Base-by-base conservation (phyloP, 768 basidiomycete genomes). In the Podaxis mareebaensis region DNA sequence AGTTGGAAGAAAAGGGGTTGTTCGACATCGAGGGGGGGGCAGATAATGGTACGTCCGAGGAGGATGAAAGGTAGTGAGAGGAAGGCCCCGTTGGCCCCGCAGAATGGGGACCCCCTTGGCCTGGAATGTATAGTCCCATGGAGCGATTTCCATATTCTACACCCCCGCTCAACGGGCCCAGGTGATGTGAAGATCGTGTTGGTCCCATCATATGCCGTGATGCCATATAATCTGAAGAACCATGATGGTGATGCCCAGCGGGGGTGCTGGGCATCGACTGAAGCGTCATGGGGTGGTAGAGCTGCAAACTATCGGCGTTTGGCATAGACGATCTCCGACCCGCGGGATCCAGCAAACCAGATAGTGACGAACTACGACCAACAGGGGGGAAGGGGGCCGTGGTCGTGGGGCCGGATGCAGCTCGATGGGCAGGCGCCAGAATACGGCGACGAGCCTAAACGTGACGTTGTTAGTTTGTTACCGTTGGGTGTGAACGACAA, bases 211-310 rank as follows among this genome's bases (percentile, higher is more conserved):
- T 77, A 70, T 80, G 78, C 64, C 83, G 81, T 58, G 76, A 77
- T 28, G 76, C 72, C 40, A 70, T 67, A 65, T 84, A 84, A 4
- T 83, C 82, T 17, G 78, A 72, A 69, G 63, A 75, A 56, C 61
- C 61, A 57, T 68, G 73, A 65, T 79, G 77, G 67, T 80, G 77
- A 63, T 78, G 75, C 59, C 73, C 74, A 58, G 67, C 68, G 57
- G 71, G 71, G 49, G 72, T 72, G 67, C 72, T 75, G 46, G 81
- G 80, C 72, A 83, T 76, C 24, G 87, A 85, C 72, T 90, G 90
- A 24, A 92, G 82, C 7, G 88, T 85, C 84, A 92, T 86, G 12
- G 91, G 91, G 68, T 90, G 89, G 72, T 91, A 92, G 44, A 93
- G 79, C 70, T 90, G 89, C 28, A 92, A 77, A 64, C 83, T 80